A percentile compares a stretch with the other conserved stretches of the same genome.
phyloP scores from a whole-genome alignment of 495 filamentous ascomycete genomes.

The Thermothielavioides terrestris region DNA sequence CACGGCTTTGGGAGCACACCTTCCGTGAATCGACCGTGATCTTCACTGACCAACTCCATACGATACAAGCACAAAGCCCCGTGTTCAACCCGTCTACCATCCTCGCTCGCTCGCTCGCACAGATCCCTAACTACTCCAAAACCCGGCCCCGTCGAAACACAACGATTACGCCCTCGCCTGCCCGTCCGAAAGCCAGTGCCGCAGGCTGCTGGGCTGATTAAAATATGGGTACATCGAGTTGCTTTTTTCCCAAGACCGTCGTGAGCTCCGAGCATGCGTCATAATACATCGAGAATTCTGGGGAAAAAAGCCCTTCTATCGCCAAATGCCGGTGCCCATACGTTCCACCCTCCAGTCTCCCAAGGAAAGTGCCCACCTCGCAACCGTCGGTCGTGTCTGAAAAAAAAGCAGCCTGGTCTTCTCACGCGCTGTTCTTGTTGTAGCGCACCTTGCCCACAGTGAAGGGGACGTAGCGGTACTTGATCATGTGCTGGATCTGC shows the following conservation, averaged over 20 bases:
- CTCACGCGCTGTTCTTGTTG: slow-evolving; percentile 44
- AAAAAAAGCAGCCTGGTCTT: neutral
- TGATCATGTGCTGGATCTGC: slow-evolving; percentile 99
- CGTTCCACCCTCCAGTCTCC: neutral
- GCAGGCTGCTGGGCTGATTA: neutral
- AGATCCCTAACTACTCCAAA: slow-evolving; percentile 8
- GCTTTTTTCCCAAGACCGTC: slow-evolving; percentile 11
- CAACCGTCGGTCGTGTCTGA: no score
- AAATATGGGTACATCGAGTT: slow-evolving; percentile 5
- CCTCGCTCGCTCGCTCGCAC: neutral
- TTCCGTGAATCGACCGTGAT: no score
- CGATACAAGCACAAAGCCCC: no score
- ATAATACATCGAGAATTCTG: slow-evolving; percentile 7
- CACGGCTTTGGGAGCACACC: no score
- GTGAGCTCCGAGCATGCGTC: slow-evolving; percentile 11
- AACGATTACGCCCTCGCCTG: slow-evolving; percentile 6
- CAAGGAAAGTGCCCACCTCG: neutral
- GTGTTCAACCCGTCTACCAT: neutral
- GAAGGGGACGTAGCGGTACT: slow-evolving; percentile 98
- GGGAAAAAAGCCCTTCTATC: slow-evolving; percentile 5
- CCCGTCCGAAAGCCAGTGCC: neutral
- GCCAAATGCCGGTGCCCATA: slow-evolving; percentile 7
- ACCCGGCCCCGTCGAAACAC: neutral
- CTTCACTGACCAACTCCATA: no score
- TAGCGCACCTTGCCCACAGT: slow-evolving; percentile 86